Percentiles rank a stretch among this genome's conserved stretches.
phyloP scores from a whole-genome alignment of 805 yeast species.

The Metschnikowia dekortorum region DNA sequence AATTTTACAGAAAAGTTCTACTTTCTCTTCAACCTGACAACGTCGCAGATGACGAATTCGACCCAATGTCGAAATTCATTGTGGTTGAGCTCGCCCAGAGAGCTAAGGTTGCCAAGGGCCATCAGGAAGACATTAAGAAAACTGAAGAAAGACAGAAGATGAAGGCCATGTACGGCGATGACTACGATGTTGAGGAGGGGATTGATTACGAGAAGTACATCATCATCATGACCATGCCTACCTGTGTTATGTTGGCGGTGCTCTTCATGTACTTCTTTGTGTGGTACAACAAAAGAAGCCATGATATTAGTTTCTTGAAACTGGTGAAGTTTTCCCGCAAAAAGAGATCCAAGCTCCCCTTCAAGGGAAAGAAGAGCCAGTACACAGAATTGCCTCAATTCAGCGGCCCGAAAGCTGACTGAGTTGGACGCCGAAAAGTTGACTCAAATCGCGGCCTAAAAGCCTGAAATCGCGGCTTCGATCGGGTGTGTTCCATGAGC shows the following conservation, averaged over 20 bases:
- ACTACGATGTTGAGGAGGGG: slow-evolving; percentile 41
- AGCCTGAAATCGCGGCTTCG: too few species aligned
- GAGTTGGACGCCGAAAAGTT: neutral
- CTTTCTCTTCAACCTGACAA: slow-evolving; percentile 72
- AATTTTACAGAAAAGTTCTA: slow-evolving; percentile 51
- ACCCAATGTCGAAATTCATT: slow-evolving; percentile 40
- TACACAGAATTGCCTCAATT: slow-evolving; percentile 34
- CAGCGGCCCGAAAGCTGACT: slow-evolving; percentile 16
- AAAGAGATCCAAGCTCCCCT: slow-evolving; percentile 20
- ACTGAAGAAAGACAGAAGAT: slow-evolving; percentile 29
- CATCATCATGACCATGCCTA: slow-evolving; percentile 64
- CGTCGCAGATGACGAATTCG: slow-evolving; percentile 64
- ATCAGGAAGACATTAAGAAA: slow-evolving; percentile 38
- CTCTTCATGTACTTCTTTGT: slow-evolving; percentile 64
- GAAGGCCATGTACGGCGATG: slow-evolving; percentile 28
- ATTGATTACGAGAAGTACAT: slow-evolving; percentile 56
- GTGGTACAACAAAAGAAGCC: slow-evolving; percentile 41
- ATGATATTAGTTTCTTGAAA: slow-evolving; percentile 40
- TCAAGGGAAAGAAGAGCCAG: slow-evolving; percentile 19
- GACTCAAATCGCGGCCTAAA: too few species aligned
- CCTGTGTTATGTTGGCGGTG: slow-evolving; percentile 55
- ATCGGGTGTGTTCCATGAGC: neutral
- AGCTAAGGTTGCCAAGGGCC: slow-evolving; percentile 49
- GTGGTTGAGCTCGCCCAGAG: slow-evolving; percentile 48
- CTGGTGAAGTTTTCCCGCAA: slow-evolving; percentile 26